Conservation (phyloP, 2,329 filamentous ascomycete species). For the Cercospora zeina region DNA sequence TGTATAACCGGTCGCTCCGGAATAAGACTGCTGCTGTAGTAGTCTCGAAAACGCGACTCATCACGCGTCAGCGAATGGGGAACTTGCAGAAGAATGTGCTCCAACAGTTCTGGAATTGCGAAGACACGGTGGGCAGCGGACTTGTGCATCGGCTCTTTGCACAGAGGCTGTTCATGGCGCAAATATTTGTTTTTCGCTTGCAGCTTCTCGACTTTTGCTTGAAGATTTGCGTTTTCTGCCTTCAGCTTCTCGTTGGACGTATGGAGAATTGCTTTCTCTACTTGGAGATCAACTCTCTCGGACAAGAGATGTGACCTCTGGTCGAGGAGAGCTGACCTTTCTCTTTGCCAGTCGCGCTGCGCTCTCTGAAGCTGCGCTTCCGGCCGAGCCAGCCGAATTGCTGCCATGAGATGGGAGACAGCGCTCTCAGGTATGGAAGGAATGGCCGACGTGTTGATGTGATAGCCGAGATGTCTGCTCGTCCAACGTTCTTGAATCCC, state of each 20-base stretch:
- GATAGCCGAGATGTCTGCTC: no score
- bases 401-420: not conserved
- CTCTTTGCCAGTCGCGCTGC: not conserved
- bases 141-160: not conserved
- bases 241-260: not conserved
- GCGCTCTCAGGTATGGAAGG: not conserved
- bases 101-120: not conserved
- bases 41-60: not conserved
- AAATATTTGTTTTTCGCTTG: not conserved
- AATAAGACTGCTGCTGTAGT: not conserved
- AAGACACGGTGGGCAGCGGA: not conserved
- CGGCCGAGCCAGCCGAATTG: not conserved
- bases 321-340: not conserved
- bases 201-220: not conserved
- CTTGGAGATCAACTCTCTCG: not conserved
- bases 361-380: not conserved
- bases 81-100: not conserved
- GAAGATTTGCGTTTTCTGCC: not conserved
- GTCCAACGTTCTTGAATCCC: no score
- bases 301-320: not conserved
- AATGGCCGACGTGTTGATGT: not conserved
- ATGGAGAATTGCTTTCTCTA: not conserved
- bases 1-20: not conserved
- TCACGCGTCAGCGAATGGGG: not conserved
- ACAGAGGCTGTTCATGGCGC: not conserved